phyloP scores from a whole-genome alignment of 192 early-diverging fungal species.

The Funneliformis geosporum region DNA sequence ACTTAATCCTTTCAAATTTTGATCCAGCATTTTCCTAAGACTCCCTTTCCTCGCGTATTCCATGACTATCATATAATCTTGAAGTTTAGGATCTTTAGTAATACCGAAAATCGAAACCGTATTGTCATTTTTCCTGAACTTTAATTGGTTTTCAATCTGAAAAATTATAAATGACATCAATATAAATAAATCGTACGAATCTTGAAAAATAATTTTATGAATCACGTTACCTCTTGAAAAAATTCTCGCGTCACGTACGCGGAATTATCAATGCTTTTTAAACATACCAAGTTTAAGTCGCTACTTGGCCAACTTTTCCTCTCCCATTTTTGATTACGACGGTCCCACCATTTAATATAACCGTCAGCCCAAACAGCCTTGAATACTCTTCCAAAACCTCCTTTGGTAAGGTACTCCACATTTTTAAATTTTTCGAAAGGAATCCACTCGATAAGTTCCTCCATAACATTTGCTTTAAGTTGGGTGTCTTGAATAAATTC shows the following conservation, averaged over 20 bases:
- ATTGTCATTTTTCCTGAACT: neutral
- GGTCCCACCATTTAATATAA: neutral
- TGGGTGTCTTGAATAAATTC: neutral
- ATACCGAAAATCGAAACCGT: conserved; percentile 33
- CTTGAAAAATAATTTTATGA: neutral
- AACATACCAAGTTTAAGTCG: neutral
- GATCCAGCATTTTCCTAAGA: neutral
- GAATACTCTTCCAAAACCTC: conserved; percentile 7
- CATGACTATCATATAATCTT: conserved; percentile 47
- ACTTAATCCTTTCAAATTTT: neutral
- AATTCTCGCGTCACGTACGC: neutral
- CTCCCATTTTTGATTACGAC: neutral
- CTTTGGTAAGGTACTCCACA: neutral
- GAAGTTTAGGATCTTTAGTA: conserved; percentile 39
- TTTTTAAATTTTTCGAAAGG: neutral
- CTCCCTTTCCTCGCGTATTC: conserved; percentile 34
- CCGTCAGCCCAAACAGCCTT: neutral
- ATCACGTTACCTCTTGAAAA: neutral
- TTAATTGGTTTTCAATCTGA: neutral
- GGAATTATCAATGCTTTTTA: neutral
- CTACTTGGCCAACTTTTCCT: too few relatives aligned
- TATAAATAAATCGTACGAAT: neutral
- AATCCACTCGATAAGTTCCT: neutral
- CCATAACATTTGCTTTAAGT: neutral
- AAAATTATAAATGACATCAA: neutral